Evolutionary conservation across 2,329 filamentous ascomycete genomes (phyloP).

Genomic region (Kalaharituber pfeilii): DNA sequence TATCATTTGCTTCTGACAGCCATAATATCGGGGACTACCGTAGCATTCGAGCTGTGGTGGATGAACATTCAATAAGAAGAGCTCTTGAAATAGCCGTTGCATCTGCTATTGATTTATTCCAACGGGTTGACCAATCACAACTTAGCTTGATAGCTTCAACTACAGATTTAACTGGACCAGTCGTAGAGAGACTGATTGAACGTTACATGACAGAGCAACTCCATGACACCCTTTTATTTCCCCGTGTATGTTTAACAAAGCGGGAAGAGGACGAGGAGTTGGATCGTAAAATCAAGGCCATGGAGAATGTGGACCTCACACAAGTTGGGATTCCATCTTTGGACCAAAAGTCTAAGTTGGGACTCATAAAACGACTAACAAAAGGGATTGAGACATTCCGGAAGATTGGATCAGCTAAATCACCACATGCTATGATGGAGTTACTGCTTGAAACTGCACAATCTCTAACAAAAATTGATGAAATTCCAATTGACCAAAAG

Average conservation of each 20-base stretch:
- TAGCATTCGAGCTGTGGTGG: constrained; percentile 41
- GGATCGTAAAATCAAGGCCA: constrained; percentile 76
- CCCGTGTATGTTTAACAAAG: constrained; percentile 59
- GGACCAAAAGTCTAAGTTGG: constrained; percentile 55
- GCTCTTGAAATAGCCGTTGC: constrained; percentile 85
- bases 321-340: constrained; percentile 82
- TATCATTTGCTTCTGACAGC: not conserved
- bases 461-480: constrained; percentile 48
- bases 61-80: constrained; percentile 76
- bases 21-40: not conserved
- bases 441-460: constrained; percentile 67
- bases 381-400: constrained; percentile 77
- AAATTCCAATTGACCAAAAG: constrained; percentile 27
- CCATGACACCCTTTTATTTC: constrained; percentile 68
- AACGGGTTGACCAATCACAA: constrained; percentile 88
- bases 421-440: constrained; percentile 78
- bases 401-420: constrained; percentile 58
- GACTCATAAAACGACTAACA: constrained; percentile 57
- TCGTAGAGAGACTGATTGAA: constrained; percentile 88
- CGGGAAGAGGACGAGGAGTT: constrained; percentile 70
- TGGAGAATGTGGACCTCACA: constrained; percentile 84
- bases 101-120: constrained; percentile 85
- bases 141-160: constrained; percentile 79
- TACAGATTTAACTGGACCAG: constrained; percentile 77
- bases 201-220: constrained; percentile 87